These are phyloP conservation scores for Elasticomyces elasticus DNA, from an alignment of 495 filamentous ascomycete genomes.

Conservation along the genomic window DNA sequence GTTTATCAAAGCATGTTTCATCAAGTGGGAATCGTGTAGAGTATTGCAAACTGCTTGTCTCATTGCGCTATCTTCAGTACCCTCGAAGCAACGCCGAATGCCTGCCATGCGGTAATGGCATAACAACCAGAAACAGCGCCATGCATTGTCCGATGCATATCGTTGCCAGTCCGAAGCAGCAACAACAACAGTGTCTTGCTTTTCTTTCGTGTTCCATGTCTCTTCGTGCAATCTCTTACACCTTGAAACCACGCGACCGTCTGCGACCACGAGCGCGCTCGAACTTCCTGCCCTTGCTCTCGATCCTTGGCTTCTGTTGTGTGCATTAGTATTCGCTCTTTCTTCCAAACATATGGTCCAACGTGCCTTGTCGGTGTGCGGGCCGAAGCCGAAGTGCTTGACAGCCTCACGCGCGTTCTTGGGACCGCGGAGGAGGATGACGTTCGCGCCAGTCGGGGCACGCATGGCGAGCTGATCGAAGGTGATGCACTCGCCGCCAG, in stretches of 20 bases:
- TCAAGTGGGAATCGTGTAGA: neutral
- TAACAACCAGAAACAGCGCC: neutral
- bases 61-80: neutral
- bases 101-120: neutral
- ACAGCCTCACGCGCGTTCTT: constrained; percentile 95
- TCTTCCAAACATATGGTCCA: constrained; percentile 3
- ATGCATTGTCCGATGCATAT: neutral
- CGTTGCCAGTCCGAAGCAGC: neutral
- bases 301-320: constrained; percentile 79
- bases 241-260: constrained; percentile 96
- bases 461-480: constrained; percentile 92
- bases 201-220: neutral
- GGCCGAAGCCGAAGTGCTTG: constrained; percentile 98
- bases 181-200: neutral
- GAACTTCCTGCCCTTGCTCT: constrained; percentile 98
- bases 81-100: neutral
- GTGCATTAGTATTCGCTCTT: constrained; percentile 26
- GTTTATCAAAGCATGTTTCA: no score
- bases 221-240: constrained; percentile 43
- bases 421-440: constrained; percentile 84
- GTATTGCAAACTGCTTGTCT: neutral
- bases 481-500: constrained; percentile 87
- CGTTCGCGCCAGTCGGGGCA: constrained; percentile 88
- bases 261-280: constrained; percentile 96
- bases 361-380: constrained; percentile 89